phyloP scores from a whole-genome alignment of 768 basidiomycete genomes.

The Royoungia palumana region DNA sequence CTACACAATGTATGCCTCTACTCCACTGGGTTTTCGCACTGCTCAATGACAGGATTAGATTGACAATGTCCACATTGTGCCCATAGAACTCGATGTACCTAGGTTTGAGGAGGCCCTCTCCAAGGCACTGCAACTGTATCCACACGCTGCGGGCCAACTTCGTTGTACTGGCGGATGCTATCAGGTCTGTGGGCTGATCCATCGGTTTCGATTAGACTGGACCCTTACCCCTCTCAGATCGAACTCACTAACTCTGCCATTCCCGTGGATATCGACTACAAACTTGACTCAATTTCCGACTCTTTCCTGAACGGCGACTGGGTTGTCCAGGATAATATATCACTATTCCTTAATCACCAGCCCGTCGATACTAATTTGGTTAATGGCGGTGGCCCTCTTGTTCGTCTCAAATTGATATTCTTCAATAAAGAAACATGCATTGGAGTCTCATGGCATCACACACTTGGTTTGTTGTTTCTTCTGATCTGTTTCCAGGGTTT shows the following conservation, averaged over 20 bases:
- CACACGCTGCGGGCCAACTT: constrained; percentile 25
- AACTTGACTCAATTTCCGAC: background rate
- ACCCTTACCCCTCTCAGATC: constrained; percentile 14
- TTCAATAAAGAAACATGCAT: constrained; percentile 25
- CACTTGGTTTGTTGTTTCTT: constrained; percentile 23
- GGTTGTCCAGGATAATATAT: constrained; percentile 26
- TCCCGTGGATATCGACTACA: constrained; percentile 16
- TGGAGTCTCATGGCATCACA: constrained; percentile 36
- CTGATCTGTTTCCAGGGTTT: background rate
- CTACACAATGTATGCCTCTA: constrained; percentile 12
- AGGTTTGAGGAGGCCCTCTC: constrained; percentile 26
- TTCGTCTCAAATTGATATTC: constrained; percentile 28
- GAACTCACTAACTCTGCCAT: constrained; percentile 20
- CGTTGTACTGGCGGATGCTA: constrained; percentile 7
- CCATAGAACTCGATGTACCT: constrained; percentile 11
- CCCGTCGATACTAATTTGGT: constrained; percentile 11
- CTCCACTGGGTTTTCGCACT: background rate
- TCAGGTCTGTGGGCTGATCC: constrained; percentile 21
- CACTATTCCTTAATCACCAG: constrained; percentile 14
- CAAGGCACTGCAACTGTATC: constrained; percentile 20
- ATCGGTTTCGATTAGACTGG: background rate
- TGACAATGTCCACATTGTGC: background rate
- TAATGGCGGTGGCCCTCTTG: constrained; percentile 19
- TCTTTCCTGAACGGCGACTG: constrained; percentile 22
- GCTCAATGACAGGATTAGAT: background rate